phyloP scores from a whole-genome alignment of 139 green algal species.

The Mesotaenium endlicherianum region DNA sequence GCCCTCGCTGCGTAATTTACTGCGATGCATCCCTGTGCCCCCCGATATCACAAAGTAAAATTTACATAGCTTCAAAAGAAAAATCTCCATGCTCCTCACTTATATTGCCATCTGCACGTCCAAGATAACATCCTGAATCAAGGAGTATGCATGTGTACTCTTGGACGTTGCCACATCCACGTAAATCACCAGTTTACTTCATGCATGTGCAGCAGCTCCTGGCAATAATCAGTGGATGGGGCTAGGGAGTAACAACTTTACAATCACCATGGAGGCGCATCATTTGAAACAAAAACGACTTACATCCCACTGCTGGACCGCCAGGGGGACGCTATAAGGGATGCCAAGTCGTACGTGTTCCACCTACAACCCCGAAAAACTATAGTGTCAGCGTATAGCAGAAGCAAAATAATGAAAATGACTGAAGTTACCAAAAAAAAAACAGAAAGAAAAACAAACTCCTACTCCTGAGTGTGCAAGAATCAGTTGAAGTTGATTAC shows the following conservation, averaged over 20 bases:
- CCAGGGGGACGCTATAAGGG: conserved; percentile 46
- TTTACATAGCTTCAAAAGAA: neutral
- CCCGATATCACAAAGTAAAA: neutral
- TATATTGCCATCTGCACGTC: neutral
- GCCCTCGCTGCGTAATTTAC: conserved; percentile 83
- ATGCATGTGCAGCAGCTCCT: neutral
- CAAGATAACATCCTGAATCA: neutral
- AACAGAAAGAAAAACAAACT: neutral
- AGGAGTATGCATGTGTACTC: neutral
- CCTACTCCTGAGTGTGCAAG: neutral
- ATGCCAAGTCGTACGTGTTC: conserved; percentile 39
- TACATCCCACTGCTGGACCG: conserved; percentile 84
- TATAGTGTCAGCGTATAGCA: neutral
- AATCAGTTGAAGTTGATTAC: neutral
- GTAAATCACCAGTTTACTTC: neutral
- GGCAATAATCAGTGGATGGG: neutral
- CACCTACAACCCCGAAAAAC: conserved; percentile 14
- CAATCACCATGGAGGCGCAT: neutral
- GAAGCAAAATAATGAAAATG: neutral
- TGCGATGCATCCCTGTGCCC: conserved; percentile 29
- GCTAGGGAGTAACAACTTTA: neutral
- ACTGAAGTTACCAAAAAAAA: neutral
- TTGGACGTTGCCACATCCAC: neutral
- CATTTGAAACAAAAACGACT: conserved; percentile 8
- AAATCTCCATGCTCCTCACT: neutral